Base-by-base conservation (phyloP, 2,329 filamentous ascomycete genomes). In the Botryotinia calthae region DNA sequence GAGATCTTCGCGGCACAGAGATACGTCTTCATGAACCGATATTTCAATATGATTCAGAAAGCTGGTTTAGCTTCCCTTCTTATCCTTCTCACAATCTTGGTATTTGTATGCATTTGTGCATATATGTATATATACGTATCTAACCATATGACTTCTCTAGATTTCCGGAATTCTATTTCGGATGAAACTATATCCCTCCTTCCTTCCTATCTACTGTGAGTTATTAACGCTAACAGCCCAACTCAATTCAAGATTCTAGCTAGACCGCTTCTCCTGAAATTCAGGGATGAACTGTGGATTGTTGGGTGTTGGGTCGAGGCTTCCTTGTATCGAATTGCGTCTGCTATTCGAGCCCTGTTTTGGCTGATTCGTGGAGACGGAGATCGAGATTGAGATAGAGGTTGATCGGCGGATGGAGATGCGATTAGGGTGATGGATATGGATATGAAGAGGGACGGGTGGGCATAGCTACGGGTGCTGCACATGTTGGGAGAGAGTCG, bases 181-280 rank as follows among this genome's bases (percentile, higher is more conserved):
- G 2, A 46, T 7, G 20, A 44, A 44, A 44, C 4, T 44, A 18
- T 14, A 46, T 22, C 20, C 7, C 5, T 34, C 34, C 34, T 34
- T 34, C 34, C 34, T 34, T 34, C 7, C 7, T 8, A 46, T 46
- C 44, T 46, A 46, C 44, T 46, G 20, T 20, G 2, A 20, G 1
- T 4, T 46, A 22, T 20, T 16, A 8, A 18, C 44, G 44, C 44
- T 51, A n/a, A 51, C 4, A 2, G 25, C 25, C 25, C 10, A n/a
- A 10, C 8, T 6, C 12, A 51, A 5, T 14, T 28, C n/a, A 16
- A 54, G 51, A 25, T 54, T 12, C 51, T 54, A 54, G 14, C 51
- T 5, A 3, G 4, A 0, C 1, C 7, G 0, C 2, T 54, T 28
- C 25, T 28, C n/a, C 51, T 12, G 2, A 54, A 7, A 7, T 28